Conservation (phyloP, 2,329 filamentous ascomycete species). For the Pyrenochaeta sp. region DNA sequence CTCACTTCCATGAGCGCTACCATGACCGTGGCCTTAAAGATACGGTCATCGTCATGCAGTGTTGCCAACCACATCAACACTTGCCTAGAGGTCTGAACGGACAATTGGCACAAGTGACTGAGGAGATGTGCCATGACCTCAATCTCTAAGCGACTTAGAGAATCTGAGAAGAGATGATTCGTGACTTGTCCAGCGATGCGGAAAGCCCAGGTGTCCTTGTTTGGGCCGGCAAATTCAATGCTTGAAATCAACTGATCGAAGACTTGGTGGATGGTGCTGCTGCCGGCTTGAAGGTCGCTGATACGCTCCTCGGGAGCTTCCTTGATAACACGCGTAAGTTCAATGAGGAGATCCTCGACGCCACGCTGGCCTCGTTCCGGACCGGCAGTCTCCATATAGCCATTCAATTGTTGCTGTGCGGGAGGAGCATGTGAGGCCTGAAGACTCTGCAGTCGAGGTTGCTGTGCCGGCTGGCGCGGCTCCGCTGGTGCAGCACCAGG, state of each 20-base stretch:
- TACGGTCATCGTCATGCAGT: slow-evolving; percentile 64
- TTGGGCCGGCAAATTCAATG: slow-evolving; percentile 61
- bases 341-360: slow-evolving; percentile 63
- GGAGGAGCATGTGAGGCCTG: slow-evolving; percentile 45
- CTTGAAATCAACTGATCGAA: slow-evolving; percentile 65
- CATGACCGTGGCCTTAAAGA: slow-evolving; percentile 70
- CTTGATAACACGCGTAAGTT: slow-evolving; percentile 65
- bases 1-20: slow-evolving; percentile 67
- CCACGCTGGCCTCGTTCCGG: slow-evolving; percentile 54
- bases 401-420: slow-evolving; percentile 64
- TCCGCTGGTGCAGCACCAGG: slow-evolving; percentile 69
- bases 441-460: slow-evolving; percentile 52
- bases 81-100: slow-evolving; percentile 64
- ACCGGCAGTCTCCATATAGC: slow-evolving; percentile 61
- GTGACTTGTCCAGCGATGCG: slow-evolving; percentile 65
- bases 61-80: slow-evolving; percentile 60
- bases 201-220: slow-evolving; percentile 65
- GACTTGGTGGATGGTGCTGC: slow-evolving; percentile 63
- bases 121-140: slow-evolving; percentile 70
- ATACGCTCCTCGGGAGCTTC: slow-evolving; percentile 66
- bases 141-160: slow-evolving; percentile 64
- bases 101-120: slow-evolving; percentile 68
- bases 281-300: slow-evolving; percentile 62
- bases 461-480: slow-evolving; percentile 64
- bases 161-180: slow-evolving; percentile 64